Percentiles rank a stretch among this genome's conserved stretches.
phyloP scores from a whole-genome alignment of 2,329 filamentous ascomycete genomes.

The Sphaerulina vaccinii region DNA sequence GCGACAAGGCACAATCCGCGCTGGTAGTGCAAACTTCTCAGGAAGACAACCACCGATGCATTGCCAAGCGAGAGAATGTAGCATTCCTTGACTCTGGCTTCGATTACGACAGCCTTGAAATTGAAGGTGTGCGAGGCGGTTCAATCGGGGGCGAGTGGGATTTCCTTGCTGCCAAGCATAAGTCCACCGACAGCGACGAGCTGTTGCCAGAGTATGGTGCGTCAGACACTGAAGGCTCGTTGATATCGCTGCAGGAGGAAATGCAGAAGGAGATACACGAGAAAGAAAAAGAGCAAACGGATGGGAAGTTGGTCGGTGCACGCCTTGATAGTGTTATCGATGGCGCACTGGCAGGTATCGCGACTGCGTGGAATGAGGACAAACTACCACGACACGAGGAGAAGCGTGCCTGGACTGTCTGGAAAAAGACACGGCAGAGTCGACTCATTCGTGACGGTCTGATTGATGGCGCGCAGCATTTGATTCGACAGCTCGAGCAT shows the following conservation, averaged over 20 bases:
- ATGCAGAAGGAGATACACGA: slow-evolving; percentile 46
- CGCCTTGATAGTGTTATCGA: slow-evolving; percentile 56
- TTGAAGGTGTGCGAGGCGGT: slow-evolving; percentile 17
- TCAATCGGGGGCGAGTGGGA: slow-evolving; percentile 26
- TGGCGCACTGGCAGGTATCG: slow-evolving; percentile 52
- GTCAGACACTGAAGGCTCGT: slow-evolving; percentile 13
- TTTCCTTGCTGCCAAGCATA: slow-evolving; percentile 30
- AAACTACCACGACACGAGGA: slow-evolving; percentile 57
- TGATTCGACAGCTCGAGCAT: slow-evolving; percentile 45
- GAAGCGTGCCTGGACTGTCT: slow-evolving; percentile 61
- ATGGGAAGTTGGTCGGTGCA: slow-evolving; percentile 32
- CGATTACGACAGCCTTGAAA: slow-evolving; percentile 15
- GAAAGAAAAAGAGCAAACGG: slow-evolving; percentile 45
- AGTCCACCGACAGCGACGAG: slow-evolving; percentile 40
- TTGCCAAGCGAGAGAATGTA: slow-evolving; percentile 33
- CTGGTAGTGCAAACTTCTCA: slow-evolving; percentile 30
- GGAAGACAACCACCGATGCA: slow-evolving; percentile 15
- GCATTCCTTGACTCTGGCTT: slow-evolving; percentile 21
- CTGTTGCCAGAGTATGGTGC: slow-evolving; percentile 19
- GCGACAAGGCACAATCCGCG: slow-evolving; percentile 31
- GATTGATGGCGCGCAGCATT: slow-evolving; percentile 46
- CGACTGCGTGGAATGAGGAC: slow-evolving; percentile 56
- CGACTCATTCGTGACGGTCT: slow-evolving; percentile 41
- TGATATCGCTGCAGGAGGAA: slow-evolving; percentile 24
- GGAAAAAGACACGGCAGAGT: slow-evolving; percentile 56